Evolutionary conservation across 306 rosid genomes (phyloP), one percentile per base, ranked within the genome.

Genomic region (Cyclanthera cordifolia): DNA sequence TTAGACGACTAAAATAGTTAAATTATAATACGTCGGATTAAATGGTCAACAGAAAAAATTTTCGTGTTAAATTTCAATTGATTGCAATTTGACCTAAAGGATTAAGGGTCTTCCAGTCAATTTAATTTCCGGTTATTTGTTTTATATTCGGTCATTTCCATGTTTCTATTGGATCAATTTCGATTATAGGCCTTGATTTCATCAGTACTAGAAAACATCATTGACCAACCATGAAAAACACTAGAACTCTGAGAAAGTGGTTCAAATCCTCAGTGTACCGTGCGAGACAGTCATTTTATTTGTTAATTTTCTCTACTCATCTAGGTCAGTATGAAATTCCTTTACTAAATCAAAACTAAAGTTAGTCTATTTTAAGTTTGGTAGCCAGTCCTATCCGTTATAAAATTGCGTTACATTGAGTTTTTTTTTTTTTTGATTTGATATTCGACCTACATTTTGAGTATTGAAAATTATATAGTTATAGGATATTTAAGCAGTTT

Each of bases 181-280:
- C 23, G 28, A 56, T 74, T 28, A 2, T 55, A 90, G 96, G 96
- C 87, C 7, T 83, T 85, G 2, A 55, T 66, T 46, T 93, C 99
- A 23, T 90, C 95, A 53, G 94, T 93, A 9, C 58, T 90, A 55
- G 96, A 88, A 71, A 90, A 76, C 72, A 72, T 86, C n/a, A 83
- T 90, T 6, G 88, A 87, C 45, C 86, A 80, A 53, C 95, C 96
- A 14, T 80, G 79, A 10, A 10, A 86, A 85, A 78, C 83, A 83
- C 63, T 81, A 85, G 43, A 79, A 88, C 81, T 90, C 85, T 72
- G 84, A 80, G 57, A 71, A 67, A 74, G 72, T 86, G 27, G 85
- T 93, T 71, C 88, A 77, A 64, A 88, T 90, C 27, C 88, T 78
- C 73, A 95, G 99, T 49, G 99, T 93, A 19, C 99, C 99, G 8